Conservation (phyloP, 305 asterid genomes). For the Withania somnifera region DNA sequence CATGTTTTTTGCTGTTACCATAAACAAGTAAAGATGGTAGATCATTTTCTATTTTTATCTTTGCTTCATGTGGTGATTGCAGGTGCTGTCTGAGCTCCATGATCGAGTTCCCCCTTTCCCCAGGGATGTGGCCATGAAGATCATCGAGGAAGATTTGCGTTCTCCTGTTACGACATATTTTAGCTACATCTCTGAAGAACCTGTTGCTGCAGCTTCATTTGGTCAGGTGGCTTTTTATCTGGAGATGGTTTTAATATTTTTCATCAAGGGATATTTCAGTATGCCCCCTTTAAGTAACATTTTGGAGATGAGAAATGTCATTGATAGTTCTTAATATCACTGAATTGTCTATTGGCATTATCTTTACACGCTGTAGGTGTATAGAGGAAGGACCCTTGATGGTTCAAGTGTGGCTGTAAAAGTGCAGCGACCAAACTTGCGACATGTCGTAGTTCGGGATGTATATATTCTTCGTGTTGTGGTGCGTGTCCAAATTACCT, state of each 20-base stretch:
- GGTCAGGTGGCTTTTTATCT: slow-evolving; percentile 59
- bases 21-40: not conserved
- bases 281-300: not conserved
- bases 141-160: slow-evolving; percentile 82
- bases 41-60: slow-evolving; percentile 8
- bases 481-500: slow-evolving; percentile 40
- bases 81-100: slow-evolving; percentile 90
- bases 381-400: slow-evolving; percentile 64
- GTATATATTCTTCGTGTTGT: slow-evolving; percentile 82
- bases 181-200: slow-evolving; percentile 71
- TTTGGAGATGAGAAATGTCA: not conserved
- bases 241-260: not conserved
- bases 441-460: slow-evolving; percentile 75
- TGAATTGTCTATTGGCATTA: not conserved
- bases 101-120: slow-evolving; percentile 93
- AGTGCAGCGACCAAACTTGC: slow-evolving; percentile 91
- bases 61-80: slow-evolving; percentile 42
- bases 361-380: slow-evolving; percentile 43
- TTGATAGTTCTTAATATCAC: not conserved
- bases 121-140: slow-evolving; percentile 69
- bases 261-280: not conserved
- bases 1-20: not conserved
- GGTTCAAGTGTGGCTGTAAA: slow-evolving; percentile 89
- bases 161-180: slow-evolving; percentile 51
- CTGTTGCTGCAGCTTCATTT: slow-evolving; percentile 99